Evolutionary conservation across 345 rosid species (phyloP), one percentile per base, ranked within the genome.

Genomic region (Crucihimalaya himalaica): DNA sequence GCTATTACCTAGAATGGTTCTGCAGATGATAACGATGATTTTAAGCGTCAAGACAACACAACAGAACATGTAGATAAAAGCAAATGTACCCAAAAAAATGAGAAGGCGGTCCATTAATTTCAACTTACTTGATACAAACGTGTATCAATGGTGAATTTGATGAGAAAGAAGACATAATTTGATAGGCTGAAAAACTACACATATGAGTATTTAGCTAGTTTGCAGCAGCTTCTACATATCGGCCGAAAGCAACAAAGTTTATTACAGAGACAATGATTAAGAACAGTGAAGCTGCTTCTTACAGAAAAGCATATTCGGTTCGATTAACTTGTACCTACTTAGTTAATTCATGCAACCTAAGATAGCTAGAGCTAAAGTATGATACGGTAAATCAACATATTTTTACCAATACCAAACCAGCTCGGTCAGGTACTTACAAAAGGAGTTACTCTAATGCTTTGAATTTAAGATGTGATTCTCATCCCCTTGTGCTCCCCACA

Each of bases 401-500:
- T 55, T 43, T 56, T 45, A 56, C 53, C 62, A 13, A 31, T 19
- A 58, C 57, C 32, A 20, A 57, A 57, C 46, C 4, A n/a, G 19
- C 28, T 39, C 12, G 8, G 68, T 60, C 61, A 71, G 60, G 67
- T 70, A 59, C 59, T 51, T 43, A 52, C 70, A 53, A 40, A 66
- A 47, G 10, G 40, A 46, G 60, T 74, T 47, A 58, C 46, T 42
- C 46, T 40, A 60, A 27, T 54, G 45, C 63, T 34, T 34, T 27
- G 12, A 29, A 58, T 51, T 37, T 62, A 71, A 65, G 78, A 67
- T n/a, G 54, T 57, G 50, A 84, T 62, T 76, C 76, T 68, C 81
- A 73, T 78, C 67, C 75, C 78, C 63, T 78, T 78, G 66, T 73
- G 78, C 43, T 78, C 74, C 42, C 62, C 48, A 15, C 81, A 78